Base-by-base conservation (phyloP, 1,139 yeast genomes). In the Diutina scorzettiae region DNA sequence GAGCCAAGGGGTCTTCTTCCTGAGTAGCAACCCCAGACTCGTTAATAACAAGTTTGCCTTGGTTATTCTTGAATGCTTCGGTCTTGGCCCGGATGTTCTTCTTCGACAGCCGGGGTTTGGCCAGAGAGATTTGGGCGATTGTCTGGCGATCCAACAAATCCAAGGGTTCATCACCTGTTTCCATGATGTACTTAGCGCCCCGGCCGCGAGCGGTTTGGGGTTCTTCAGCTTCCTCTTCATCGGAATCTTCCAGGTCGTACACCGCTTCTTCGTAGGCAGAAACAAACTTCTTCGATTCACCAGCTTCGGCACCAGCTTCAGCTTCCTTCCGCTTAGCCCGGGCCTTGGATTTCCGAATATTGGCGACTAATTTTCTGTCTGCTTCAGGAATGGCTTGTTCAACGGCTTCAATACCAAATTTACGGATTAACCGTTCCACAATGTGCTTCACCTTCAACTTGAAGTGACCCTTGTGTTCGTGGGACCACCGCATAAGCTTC, bases 391-490 rank as follows among this genome's bases (percentile, higher is more conserved):
- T 87, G 42, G 78, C 76, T 43, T 66, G 66, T 55, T 83, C 95
- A 44, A 91, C 74, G 31, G 67, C 73, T 31, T 87, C 96, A 49
- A 76, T 73, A 16, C 98, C 96, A 56, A 85, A 87, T 55, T 87
- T 80, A 59, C 98, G 77, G 44, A 91, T 76, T 54, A 91, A 68
- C 55, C 98, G 76, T 67, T 91, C 98, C 48, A 91, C 69, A 47
- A 91, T 82, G 55, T 91, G 96, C 64, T 86, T 86, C 37, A 91
- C 93, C 61, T 85, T 89, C 24, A 87, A 75, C 58, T 85, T 86
- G 71, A 93, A 89, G 56, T 87, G 96, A 34, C 94, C 94, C 54
- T 85, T 85, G 62, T 89, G 96, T 58, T 87, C 97, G 58, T 86
- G 94, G 36, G 96, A 85, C 94, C 97, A 89, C 50, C 78, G 78